A percentile compares a stretch with the other conserved stretches of the same genome.
Conservation (phyloP, 2,329 filamentous ascomycete genomes). For the Alternaria burnsii region DNA sequence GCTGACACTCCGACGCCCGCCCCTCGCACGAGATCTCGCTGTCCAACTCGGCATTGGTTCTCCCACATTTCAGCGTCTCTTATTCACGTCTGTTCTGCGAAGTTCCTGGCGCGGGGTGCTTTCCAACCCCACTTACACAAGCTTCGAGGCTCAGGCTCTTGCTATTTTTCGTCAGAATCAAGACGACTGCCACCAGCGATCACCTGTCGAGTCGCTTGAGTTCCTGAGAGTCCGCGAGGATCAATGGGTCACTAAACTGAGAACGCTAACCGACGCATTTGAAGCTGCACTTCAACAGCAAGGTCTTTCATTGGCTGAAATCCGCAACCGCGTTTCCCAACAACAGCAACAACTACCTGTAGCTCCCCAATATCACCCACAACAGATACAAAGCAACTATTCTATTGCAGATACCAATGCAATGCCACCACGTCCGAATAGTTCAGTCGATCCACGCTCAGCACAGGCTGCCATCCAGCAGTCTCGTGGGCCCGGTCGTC, state of each 20-base stretch:
- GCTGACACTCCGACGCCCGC: conserved; percentile 55
- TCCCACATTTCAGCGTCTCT: conserved; percentile 60
- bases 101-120: conserved; percentile 45
- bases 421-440: background rate
- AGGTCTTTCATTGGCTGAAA: background rate
- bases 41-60: conserved; percentile 61
- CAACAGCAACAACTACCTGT: conserved; percentile 3
- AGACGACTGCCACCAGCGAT: conserved; percentile 4
- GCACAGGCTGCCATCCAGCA: conserved; percentile 17
- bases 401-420: background rate
- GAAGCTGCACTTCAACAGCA: background rate
- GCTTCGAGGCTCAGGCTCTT: conserved; percentile 18
- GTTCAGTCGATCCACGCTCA: background rate
- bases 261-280: conserved; percentile 6
- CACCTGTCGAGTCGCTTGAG: background rate
- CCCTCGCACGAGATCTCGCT: conserved; percentile 65
- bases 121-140: background rate
- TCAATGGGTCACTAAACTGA: conserved; percentile 15
- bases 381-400: background rate
- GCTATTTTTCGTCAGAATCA: conserved; percentile 21
- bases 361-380: background rate
- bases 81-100: conserved; percentile 63
- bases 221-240: conserved; percentile 8
- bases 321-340: background rate
- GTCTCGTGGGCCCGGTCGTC: conserved; percentile 5